A percentile compares a stretch with the other conserved stretches of the same genome.
phyloP scores from a whole-genome alignment of 1,284 basidiomycete species.

The Cryptococcus sp. region DNA sequence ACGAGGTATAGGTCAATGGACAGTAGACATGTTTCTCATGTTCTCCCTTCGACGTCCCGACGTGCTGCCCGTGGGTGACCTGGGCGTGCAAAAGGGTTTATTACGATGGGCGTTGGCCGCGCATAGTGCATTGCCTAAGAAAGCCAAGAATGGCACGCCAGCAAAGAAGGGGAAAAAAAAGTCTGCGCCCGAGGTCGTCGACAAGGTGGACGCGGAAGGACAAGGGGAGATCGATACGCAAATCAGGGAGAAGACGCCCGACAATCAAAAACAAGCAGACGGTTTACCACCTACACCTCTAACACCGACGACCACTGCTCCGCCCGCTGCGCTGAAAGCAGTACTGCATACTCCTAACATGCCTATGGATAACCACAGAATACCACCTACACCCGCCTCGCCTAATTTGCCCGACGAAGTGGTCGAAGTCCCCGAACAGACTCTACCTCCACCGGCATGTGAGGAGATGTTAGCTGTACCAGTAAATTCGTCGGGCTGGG shows the following conservation, averaged over 20 bases:
- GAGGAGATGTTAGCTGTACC: slow-evolving; percentile 42
- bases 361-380: not conserved
- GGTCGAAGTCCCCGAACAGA: slow-evolving; percentile 17
- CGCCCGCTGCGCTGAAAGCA: slow-evolving; percentile 4
- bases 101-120: slow-evolving; percentile 71
- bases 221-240: slow-evolving; percentile 18
- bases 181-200: slow-evolving; percentile 13
- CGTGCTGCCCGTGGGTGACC: slow-evolving; percentile 77
- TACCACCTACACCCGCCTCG: slow-evolving; percentile 24
- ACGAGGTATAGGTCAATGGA: slow-evolving; percentile 68
- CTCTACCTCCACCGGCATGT: slow-evolving; percentile 24
- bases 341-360: slow-evolving; percentile 15
- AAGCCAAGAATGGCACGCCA: slow-evolving; percentile 41
- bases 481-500: slow-evolving; percentile 25
- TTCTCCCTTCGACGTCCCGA: slow-evolving; percentile 80
- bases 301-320: slow-evolving; percentile 16
- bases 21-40: slow-evolving; percentile 85
- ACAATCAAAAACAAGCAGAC: not conserved
- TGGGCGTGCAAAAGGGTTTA: slow-evolving; percentile 77
- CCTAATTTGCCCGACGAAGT: slow-evolving; percentile 16
- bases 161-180: slow-evolving; percentile 56
- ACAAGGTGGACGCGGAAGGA: slow-evolving; percentile 13
- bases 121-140: slow-evolving; percentile 54
- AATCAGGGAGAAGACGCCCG: slow-evolving; percentile 5
- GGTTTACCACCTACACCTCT: slow-evolving; percentile 28